phyloP scores from a whole-genome alignment of 2,329 filamentous ascomycete genomes.

The Talaromyces sp. region DNA sequence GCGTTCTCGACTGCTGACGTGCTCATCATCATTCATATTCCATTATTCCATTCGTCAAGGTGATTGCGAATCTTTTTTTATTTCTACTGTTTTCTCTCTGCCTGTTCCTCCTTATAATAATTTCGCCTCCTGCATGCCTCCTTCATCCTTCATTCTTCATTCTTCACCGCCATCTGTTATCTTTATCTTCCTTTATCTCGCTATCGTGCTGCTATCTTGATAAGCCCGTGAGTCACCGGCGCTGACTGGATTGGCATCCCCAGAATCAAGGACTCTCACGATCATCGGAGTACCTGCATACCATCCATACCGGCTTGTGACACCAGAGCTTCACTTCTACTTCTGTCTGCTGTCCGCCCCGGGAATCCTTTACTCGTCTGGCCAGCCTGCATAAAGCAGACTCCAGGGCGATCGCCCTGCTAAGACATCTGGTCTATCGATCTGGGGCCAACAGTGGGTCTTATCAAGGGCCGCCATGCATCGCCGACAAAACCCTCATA shows the following conservation, averaged over 20 bases:
- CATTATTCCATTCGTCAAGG: neutral
- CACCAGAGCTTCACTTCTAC: neutral
- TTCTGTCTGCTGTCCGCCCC: neutral
- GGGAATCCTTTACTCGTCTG: neutral
- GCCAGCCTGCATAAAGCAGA: neutral
- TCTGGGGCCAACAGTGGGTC: neutral
- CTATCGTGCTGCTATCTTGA: neutral
- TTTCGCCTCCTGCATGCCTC: neutral
- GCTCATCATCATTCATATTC: neutral
- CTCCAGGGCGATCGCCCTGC: too few relatives aligned
- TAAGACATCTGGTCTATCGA: neutral
- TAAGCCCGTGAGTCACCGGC: neutral
- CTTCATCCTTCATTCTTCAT: neutral
- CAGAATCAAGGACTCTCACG: too few relatives aligned
- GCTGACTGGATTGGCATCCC: neutral
- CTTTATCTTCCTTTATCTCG: neutral
- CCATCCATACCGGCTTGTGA: neutral
- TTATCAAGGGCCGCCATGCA: slow-evolving; percentile 7
- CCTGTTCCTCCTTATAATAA: neutral
- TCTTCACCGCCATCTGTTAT: neutral
- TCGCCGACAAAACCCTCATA: slow-evolving; percentile 13
- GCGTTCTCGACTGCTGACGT: neutral
- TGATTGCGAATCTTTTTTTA: neutral
- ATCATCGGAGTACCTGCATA: neutral
- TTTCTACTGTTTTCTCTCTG: too few relatives aligned